phyloP scores from a whole-genome alignment of 2,329 filamentous ascomycete species.

The Dothiorella sarmentorum region DNA sequence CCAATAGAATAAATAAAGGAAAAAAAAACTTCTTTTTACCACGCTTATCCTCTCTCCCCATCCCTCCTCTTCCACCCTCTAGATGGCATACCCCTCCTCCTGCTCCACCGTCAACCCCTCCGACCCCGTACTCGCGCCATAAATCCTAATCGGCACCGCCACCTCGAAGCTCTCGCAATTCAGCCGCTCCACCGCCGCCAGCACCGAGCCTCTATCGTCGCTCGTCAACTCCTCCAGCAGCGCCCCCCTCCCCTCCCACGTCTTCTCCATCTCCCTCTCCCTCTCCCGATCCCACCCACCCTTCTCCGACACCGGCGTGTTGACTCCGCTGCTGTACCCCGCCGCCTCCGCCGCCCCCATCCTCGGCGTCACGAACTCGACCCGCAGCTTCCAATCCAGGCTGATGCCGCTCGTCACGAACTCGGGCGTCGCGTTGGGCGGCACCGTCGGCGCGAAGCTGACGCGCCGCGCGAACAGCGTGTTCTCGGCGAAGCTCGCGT shows the following conservation, averaged over 20 bases:
- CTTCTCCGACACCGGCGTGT: constrained; percentile 29
- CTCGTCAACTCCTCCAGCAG: constrained; percentile 76
- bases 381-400: constrained; percentile 80
- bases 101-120: constrained; percentile 24
- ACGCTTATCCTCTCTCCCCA: not conserved
- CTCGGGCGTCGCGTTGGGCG: constrained; percentile 78
- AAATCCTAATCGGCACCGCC: constrained; percentile 77
- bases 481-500: constrained; percentile 71
- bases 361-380: constrained; percentile 87
- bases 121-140: constrained; percentile 54
- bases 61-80: constrained; percentile 17
- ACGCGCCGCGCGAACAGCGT: constrained; percentile 76
- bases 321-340: not conserved
- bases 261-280: constrained; percentile 3
- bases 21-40: not conserved
- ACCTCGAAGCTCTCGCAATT: constrained; percentile 90
- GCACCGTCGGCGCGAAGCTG: constrained; percentile 80
- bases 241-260: constrained; percentile 28
- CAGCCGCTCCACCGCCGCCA: constrained; percentile 74
- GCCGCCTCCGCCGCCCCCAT: no score
- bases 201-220: constrained; percentile 73
- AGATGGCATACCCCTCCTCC: constrained; percentile 34
- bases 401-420: constrained; percentile 87
- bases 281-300: no score
- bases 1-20: no score